These are phyloP conservation scores for Akanthomyces muscarius DNA, from an alignment of 2,329 filamentous ascomycete species.

Conservation along the genomic window DNA sequence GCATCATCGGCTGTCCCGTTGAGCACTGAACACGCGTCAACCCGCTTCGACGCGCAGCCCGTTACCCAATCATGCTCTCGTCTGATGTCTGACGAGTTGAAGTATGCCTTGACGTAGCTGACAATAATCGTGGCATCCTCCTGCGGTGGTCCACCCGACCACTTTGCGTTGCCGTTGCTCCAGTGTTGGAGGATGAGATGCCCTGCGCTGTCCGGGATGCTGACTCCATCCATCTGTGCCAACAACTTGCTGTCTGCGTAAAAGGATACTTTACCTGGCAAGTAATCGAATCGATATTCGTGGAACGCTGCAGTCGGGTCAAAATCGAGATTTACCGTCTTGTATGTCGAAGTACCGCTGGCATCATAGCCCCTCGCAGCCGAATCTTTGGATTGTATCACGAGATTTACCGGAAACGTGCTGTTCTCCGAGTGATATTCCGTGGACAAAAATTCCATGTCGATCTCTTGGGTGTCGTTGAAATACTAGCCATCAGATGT, in stretches of 20 bases:
- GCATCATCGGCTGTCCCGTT: conserved; percentile 12
- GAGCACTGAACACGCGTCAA: conserved; percentile 13
- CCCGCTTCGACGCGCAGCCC: not conserved
- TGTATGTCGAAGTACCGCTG: conserved; percentile 53
- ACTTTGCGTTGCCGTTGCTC: conserved; percentile 70
- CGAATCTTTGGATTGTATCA: conserved; percentile 65
- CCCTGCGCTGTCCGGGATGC: conserved; percentile 58
- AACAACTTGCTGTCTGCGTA: conserved; percentile 62
- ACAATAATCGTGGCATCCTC: conserved; percentile 60
- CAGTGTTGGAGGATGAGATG: conserved; percentile 70
- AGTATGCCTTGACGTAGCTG: conserved; percentile 72
- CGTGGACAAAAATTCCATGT: conserved; percentile 72
- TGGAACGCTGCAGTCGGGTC: conserved; percentile 63
- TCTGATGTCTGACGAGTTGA: conserved; percentile 59
- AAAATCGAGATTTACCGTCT: conserved; percentile 58
- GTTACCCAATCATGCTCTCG: conserved; percentile 37
- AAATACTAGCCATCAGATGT: conserved; percentile 52
- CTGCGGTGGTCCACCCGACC: conserved; percentile 67
- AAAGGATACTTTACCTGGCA: conserved; percentile 59
- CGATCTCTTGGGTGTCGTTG: conserved; percentile 76
- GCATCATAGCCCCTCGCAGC: conserved; percentile 59
- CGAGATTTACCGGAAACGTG: conserved; percentile 63
- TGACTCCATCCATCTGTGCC: conserved; percentile 50
- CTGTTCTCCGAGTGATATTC: conserved; percentile 52
- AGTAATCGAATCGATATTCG: conserved; percentile 77